Evolutionary conservation across 208 protist species (phyloP).

Genomic region (Naegleria gruberi): DNA sequence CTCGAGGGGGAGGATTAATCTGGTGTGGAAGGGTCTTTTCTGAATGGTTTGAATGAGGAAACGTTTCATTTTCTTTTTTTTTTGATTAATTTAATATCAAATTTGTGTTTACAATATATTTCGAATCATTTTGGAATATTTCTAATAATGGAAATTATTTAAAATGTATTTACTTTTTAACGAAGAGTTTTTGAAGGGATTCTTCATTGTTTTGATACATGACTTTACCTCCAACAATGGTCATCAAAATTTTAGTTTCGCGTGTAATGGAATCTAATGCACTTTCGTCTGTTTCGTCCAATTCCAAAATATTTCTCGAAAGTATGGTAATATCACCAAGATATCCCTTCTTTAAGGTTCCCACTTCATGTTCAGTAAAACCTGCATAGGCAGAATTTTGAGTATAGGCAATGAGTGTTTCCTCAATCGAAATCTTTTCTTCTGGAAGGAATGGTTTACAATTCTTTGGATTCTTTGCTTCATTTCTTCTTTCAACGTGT

Average conservation of each 20-base stretch:
- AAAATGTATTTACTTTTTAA: neutral
- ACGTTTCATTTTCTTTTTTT: no score
- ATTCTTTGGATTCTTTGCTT: constrained; percentile 34
- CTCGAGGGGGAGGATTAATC: no score
- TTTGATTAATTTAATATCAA: no score
- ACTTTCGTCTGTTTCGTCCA: neutral
- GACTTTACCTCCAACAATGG: constrained; percentile 1
- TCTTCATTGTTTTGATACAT: neutral
- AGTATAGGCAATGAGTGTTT: constrained; percentile 51
- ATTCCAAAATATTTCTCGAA: neutral
- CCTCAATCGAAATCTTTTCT: constrained; percentile 52
- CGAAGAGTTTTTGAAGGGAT: neutral
- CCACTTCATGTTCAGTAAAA: constrained; percentile 52
- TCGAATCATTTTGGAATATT: no score
- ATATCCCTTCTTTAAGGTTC: constrained; percentile 53
- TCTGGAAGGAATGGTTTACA: constrained; percentile 47
- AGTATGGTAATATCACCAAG: constrained; percentile 46
- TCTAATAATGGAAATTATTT: no score
- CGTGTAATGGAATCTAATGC: neutral
- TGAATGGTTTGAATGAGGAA: no score
- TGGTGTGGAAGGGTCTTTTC: no score
- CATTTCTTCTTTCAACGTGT: neutral
- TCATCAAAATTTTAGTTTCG: neutral
- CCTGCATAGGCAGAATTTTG: constrained; percentile 49
- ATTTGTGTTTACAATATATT: no score